Evolutionary conservation across 257 asterid species (phyloP).

Genomic region (Coffea eugenioides): DNA sequence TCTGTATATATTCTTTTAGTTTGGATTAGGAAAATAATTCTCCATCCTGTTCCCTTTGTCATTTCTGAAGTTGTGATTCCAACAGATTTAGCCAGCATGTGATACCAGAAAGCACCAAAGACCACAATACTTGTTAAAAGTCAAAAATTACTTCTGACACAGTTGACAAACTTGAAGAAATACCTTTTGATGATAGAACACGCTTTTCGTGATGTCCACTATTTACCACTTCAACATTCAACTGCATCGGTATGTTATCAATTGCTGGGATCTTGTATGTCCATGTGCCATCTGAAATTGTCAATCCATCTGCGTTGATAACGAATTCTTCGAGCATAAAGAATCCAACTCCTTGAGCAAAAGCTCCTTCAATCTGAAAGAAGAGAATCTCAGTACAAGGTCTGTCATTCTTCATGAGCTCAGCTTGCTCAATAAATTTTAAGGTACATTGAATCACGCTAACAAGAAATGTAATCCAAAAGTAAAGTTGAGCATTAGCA

Average conservation of each 20-base stretch:
- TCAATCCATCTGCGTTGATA: slow-evolving; percentile 50
- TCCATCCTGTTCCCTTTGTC: background rate
- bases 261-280: slow-evolving; percentile 76
- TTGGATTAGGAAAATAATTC: too few relatives aligned
- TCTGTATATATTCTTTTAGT: too few relatives aligned
- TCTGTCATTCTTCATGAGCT: background rate
- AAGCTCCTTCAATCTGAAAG: slow-evolving; percentile 81
- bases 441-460: background rate
- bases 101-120: background rate
- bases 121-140: background rate
- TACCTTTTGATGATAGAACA: slow-evolving; percentile 81
- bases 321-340: slow-evolving; percentile 82
- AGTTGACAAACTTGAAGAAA: background rate
- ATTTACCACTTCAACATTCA: slow-evolving; percentile 61
- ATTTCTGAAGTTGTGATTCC: background rate
- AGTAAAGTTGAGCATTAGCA: background rate
- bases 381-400: background rate
- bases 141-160: background rate
- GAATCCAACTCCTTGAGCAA: slow-evolving; percentile 81
- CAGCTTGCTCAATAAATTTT: background rate
- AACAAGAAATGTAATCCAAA: background rate
- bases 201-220: slow-evolving; percentile 64
- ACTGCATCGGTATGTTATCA: slow-evolving; percentile 61
- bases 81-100: background rate
- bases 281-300: slow-evolving; percentile 66